Evolutionary conservation across 164 flowering plant genomes (phyloP).

Genomic region (Aristolochia fimbriata): DNA sequence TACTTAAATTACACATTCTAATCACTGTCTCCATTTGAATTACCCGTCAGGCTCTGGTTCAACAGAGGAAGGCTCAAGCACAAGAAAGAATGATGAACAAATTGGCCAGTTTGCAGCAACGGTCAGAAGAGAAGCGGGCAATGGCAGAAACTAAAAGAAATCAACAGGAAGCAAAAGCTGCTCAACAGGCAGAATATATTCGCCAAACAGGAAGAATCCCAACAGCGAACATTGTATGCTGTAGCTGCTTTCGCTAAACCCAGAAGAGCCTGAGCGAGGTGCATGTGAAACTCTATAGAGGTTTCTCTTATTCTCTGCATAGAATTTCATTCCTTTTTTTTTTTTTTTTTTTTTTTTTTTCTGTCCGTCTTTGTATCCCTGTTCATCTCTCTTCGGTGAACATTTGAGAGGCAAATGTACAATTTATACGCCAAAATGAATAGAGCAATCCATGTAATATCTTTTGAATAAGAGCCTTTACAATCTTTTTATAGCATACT

Average conservation of each 20-base stretch:
- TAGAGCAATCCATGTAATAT: conserved; percentile 2
- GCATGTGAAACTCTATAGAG: too few species aligned
- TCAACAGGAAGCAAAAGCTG: conserved; percentile 47
- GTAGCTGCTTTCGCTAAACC: conserved; percentile 42
- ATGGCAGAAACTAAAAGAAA: conserved; percentile 54
- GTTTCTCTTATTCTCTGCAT: too few species aligned
- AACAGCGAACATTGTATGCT: conserved; percentile 36
- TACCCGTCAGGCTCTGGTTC: conserved; percentile 50
- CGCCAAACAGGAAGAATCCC: conserved; percentile 70
- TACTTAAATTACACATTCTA: background rate
- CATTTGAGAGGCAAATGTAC: background rate
- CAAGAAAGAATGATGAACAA: conserved; percentile 71
- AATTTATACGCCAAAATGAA: conserved; percentile 2
- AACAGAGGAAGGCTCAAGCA: conserved; percentile 59
- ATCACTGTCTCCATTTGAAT: background rate
- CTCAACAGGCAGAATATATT: conserved; percentile 60
- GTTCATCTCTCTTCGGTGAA: background rate
- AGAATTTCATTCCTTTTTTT: too few species aligned
- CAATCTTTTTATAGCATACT: background rate
- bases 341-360: background rate
- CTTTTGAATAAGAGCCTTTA: background rate
- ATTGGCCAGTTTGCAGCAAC: conserved; percentile 57
- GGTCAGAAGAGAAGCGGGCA: conserved; percentile 58
- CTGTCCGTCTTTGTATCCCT: background rate
- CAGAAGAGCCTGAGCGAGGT: too few species aligned